phyloP scores from a whole-genome alignment of 306 rosid genomes.

The Malus orientalis region DNA sequence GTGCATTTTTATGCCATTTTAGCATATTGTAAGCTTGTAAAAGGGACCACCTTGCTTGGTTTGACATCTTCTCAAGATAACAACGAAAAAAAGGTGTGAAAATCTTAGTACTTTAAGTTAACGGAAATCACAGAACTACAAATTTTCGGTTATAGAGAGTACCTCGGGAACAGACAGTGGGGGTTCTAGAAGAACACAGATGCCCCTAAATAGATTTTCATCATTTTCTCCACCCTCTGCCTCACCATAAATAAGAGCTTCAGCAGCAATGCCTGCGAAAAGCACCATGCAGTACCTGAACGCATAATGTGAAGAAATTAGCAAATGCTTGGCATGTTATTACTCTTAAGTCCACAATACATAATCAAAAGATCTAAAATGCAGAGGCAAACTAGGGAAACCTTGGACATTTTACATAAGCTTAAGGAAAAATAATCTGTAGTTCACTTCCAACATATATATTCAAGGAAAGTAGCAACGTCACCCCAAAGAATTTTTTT shows the following conservation, averaged over 20 bases:
- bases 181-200: constrained; percentile 76
- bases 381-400: neutral
- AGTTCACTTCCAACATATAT: neutral
- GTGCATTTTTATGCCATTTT: constrained; percentile 78
- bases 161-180: constrained; percentile 82
- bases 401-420: neutral
- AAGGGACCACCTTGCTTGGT: constrained; percentile 97
- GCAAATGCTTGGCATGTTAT: neutral
- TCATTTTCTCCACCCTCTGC: constrained; percentile 99
- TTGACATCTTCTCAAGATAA: constrained; percentile 64
- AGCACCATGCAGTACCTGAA: constrained; percentile 95
- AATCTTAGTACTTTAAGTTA: neutral
- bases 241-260: constrained; percentile 90
- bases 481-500: neutral
- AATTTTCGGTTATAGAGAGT: constrained; percentile 11
- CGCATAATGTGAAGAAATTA: neutral
- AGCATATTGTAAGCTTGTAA: constrained; percentile 89
- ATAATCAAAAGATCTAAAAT: neutral
- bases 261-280: constrained; percentile 95
- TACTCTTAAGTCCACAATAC: neutral
- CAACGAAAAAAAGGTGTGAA: constrained; percentile 1
- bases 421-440: neutral
- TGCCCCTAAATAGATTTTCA: constrained; percentile 74
- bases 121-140: constrained; percentile 7
- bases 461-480: neutral